A percentile compares a stretch with the other conserved stretches of the same genome.
Evolutionary conservation across 768 basidiomycete genomes (phyloP).

Genomic region (Tulasnella sp.): DNA sequence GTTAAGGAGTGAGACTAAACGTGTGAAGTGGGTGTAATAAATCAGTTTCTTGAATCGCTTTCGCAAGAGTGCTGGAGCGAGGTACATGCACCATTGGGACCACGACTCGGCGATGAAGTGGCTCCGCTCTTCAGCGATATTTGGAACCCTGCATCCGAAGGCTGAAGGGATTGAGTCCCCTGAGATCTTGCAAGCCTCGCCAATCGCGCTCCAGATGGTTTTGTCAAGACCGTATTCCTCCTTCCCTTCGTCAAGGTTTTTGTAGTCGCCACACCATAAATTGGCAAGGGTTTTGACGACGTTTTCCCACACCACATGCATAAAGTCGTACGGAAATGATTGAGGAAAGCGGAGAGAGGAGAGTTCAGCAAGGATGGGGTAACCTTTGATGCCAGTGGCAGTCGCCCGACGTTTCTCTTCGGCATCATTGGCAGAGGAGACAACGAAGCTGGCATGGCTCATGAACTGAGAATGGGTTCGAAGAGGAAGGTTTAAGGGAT

Average conservation of each 20-base stretch:
- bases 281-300: slow-evolving; percentile 1
- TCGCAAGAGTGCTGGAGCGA: slow-evolving; percentile 16
- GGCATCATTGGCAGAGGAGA: no score
- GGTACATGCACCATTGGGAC: slow-evolving; percentile 14
- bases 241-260: neutral
- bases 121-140: neutral
- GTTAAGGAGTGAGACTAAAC: neutral
- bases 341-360: slow-evolving; percentile 4
- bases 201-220: slow-evolving; percentile 7
- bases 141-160: slow-evolving; percentile 12
- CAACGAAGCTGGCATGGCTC: no score
- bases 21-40: slow-evolving; percentile 6
- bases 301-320: slow-evolving; percentile 25
- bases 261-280: slow-evolving; percentile 16
- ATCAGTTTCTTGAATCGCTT: neutral
- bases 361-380: neutral
- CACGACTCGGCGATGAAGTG: slow-evolving; percentile 9
- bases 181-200: neutral
- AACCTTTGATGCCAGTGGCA: slow-evolving; percentile 19
- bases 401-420: neutral
- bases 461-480: no score
- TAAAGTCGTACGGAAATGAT: slow-evolving; percentile 23
- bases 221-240: neutral
- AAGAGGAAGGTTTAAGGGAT: slow-evolving; percentile 33
- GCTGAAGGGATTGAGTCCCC: slow-evolving; percentile 17